Evolutionary conservation across 2,329 filamentous ascomycete genomes (phyloP), one percentile per base, ranked within the genome.

Genomic region (Mycosphaerelloides madeirae): DNA sequence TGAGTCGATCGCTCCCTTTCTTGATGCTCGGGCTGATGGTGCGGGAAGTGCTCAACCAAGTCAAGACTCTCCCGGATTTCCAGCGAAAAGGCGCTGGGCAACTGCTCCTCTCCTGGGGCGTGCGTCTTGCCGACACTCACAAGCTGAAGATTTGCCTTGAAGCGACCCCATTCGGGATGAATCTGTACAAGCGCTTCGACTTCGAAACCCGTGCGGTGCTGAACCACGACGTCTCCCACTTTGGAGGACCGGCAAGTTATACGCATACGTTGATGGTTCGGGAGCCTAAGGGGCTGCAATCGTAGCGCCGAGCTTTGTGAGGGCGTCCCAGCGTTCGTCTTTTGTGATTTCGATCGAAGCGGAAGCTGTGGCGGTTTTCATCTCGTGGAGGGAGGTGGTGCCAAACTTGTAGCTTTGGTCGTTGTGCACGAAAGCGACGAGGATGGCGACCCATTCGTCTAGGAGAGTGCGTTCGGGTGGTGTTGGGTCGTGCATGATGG

Each of bases 401-500:
- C 35, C 34, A 31, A 32, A 38, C 3, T 32, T 14, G 32, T 44
- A 38, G 6, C 9, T 12, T 3, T 38, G 14, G 32, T 44, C 41
- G 5, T 37, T 35, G 28, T 44, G 25, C 3, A 44, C 33, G 14
- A 44, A 44, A 3, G 36, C 41, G 18, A 44, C 31, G n/a, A 48
- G 18, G 16, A 40, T 34, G 16, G 22, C 18, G n/a, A 40, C 32
- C 45, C 41, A 48, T 29, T 48, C 36, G 2, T 44, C 32, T 18
- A 44, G 25, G 29, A 48, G 19, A 13, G 29, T 22, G 4, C 36
- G 15, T 15, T 44, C 41, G 18, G 20, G 34, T 18, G 3, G 3
- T 3, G 33, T 38, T n/a, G 41, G 37, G 4, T 31, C 36, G 18
- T 45, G 43, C 31, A 32, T 45, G 9, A 45, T 45, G 1, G 37